Evolutionary conservation across 2,329 filamentous ascomycete species (phyloP), one percentile per base, ranked within the genome.

Genomic region (Diaporthe sp.): DNA sequence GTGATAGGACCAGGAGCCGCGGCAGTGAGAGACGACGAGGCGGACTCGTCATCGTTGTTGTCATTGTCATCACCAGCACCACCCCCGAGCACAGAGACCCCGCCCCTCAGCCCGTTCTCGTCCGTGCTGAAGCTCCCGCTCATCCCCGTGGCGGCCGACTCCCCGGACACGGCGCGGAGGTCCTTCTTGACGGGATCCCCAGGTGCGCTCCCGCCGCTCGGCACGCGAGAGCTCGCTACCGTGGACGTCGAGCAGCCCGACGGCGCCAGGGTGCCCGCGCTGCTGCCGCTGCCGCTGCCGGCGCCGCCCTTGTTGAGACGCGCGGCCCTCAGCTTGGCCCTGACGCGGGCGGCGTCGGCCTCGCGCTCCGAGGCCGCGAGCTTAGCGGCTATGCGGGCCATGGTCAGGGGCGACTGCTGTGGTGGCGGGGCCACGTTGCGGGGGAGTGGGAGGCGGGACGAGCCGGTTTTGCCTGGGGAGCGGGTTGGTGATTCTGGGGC

Each of bases 311-410:
- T 83, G 71, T 80, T 80, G 19, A 81, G 82, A 47, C 86, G 82
- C 3, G 88, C 88, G 1, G 91, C 90, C 78, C 87, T 88, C 40
- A 92, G 85, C 80, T 92, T 92, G 3, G 91, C 91, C 4, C 90
- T 84, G 0, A 92, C 90, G 33, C 91, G 86, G 1, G 90, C 90
- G 1, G 91, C 91, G 77, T 92, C 90, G 5, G 91, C 91, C 71
- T 92, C 90, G 25, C 89, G 86, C 77, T 92, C 91, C 0, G 90
- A 90, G 2, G 91, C 91, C 0, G 90, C 91, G 0, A 92, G 85
- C 81, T 92, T 92, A 38, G 90, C 90, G 0, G 89, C 88, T 76
- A 92, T 92, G 45, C 85, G 87, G 12, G 89, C 89, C 87, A 92
- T 91, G 28, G 88, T 91, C 4, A 92, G 81, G 0, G 90, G 90